Conservation (phyloP, 495 filamentous ascomycete genomes). For the Evernia prunastri region DNA sequence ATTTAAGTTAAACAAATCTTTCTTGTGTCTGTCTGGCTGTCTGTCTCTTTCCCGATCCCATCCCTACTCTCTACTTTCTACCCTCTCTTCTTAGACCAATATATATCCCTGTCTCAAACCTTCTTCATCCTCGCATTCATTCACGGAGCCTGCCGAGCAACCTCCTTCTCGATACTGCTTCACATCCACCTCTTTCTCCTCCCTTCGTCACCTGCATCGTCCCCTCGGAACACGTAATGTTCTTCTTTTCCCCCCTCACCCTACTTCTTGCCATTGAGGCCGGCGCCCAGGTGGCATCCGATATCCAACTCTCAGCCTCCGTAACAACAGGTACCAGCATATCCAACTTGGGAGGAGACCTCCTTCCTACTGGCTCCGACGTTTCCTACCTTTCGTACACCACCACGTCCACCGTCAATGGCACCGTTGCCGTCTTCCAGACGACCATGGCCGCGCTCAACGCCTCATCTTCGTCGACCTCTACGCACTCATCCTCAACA, state of each 20-base stretch:
- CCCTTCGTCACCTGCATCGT: neutral
- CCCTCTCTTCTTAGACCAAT: too few relatives aligned
- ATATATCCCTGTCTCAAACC: too few relatives aligned
- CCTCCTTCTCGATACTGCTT: neutral
- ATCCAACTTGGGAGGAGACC: constrained; percentile 19
- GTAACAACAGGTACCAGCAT: constrained; percentile 9
- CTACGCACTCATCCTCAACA: constrained; percentile 29
- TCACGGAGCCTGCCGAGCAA: neutral
- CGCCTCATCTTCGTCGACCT: constrained; percentile 25
- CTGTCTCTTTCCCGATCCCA: too few relatives aligned
- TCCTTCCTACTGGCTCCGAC: constrained; percentile 22
- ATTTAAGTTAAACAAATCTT: too few relatives aligned
- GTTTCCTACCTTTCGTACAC: constrained; percentile 22
- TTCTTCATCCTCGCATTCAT: neutral
- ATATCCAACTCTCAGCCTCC: constrained; percentile 18
- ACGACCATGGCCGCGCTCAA: constrained; percentile 29
- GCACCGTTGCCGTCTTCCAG: constrained; percentile 11
- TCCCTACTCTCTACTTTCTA: too few relatives aligned
- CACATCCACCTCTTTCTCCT: neutral
- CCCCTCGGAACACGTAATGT: constrained; percentile 16
- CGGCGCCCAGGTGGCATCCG: constrained; percentile 13
- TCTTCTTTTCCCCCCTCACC: constrained; percentile 18
- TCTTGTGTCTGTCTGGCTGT: too few relatives aligned
- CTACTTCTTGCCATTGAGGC: constrained; percentile 17
- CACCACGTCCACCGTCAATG: constrained; percentile 22